Conservation (phyloP, 2,329 filamentous ascomycete species). For the Trichoderma lentiforme region DNA sequence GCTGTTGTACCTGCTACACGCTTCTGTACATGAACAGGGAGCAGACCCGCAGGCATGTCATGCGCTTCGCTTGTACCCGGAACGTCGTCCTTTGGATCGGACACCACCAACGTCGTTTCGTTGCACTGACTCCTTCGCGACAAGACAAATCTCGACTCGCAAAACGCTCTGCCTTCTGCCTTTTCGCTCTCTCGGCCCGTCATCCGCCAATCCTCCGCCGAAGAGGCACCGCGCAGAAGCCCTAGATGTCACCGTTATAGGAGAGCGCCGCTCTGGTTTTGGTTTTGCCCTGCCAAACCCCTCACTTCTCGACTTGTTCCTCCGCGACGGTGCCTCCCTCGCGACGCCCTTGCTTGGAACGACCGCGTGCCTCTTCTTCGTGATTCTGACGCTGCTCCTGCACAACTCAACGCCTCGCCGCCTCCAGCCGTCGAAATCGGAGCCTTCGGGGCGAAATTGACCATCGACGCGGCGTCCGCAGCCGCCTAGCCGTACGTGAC, state of each 20-base stretch:
- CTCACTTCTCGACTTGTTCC: slow-evolving; percentile 12
- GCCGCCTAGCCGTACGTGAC: slow-evolving; percentile 8
- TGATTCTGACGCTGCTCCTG: not conserved
- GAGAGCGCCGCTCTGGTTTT: slow-evolving; percentile 26
- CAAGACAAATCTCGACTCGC: not conserved
- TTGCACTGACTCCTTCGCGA: slow-evolving; percentile 11
- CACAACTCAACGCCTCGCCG: not conserved
- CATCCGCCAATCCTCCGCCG: not conserved
- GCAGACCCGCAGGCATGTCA: slow-evolving; percentile 7
- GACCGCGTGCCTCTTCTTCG: slow-evolving; percentile 8
- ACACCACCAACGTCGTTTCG: slow-evolving; percentile 11
- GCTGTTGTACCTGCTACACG: slow-evolving; percentile 13
- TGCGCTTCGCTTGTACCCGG: slow-evolving; percentile 18
- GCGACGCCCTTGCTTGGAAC: not conserved
- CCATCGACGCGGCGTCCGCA: not conserved
- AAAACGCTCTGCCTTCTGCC: not conserved
- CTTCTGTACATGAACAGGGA: not conserved
- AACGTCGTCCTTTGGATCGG: slow-evolving; percentile 7
- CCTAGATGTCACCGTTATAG: slow-evolving; percentile 37
- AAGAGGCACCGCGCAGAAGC: not conserved
- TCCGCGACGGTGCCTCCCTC: not conserved
- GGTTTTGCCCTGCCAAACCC: slow-evolving; percentile 20
- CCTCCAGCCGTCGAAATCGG: not conserved
- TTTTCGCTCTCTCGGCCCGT: not conserved
- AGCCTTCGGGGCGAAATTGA: not conserved